Conservation (phyloP, 805 yeast species). For the Yarrowia keelungensis region DNA sequence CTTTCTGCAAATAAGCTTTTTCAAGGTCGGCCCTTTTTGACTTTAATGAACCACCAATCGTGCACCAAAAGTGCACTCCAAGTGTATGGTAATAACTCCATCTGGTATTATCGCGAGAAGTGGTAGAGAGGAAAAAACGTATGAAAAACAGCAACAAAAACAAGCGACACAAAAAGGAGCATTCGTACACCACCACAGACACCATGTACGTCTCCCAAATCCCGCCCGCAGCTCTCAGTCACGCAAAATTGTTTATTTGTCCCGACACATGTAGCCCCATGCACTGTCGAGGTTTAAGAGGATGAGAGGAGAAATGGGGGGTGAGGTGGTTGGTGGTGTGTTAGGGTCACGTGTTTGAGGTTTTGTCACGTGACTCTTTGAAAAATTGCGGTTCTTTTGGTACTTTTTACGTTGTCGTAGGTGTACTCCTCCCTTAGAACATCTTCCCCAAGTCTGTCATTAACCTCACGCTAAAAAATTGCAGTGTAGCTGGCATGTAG, state of each 20-base stretch:
- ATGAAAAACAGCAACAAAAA: background rate
- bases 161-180: background rate
- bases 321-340: too few relatives aligned
- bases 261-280: constrained; percentile 34
- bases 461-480: constrained; percentile 22
- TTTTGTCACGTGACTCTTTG: background rate
- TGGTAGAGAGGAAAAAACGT: background rate
- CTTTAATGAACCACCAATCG: constrained; percentile 16
- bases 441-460: too few relatives aligned
- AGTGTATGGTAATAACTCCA: constrained; percentile 5
- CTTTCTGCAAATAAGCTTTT: too few relatives aligned
- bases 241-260: constrained; percentile 26
- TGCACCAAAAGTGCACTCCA: constrained; percentile 27
- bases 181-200: background rate
- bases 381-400: too few relatives aligned
- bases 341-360: too few relatives aligned
- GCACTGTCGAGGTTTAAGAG: constrained; percentile 15
- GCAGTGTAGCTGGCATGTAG: constrained; percentile 19
- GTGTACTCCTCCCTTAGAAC: too few relatives aligned
- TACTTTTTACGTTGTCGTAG: too few relatives aligned
- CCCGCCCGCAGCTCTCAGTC: constrained; percentile 18
- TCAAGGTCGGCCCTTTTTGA: background rate
- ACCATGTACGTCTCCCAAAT: background rate
- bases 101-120: background rate
- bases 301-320: too few relatives aligned